Evolutionary conservation across 2,329 filamentous ascomycete genomes (phyloP), one percentile per base, ranked within the genome.

Genomic region (Fusarium concolor): DNA sequence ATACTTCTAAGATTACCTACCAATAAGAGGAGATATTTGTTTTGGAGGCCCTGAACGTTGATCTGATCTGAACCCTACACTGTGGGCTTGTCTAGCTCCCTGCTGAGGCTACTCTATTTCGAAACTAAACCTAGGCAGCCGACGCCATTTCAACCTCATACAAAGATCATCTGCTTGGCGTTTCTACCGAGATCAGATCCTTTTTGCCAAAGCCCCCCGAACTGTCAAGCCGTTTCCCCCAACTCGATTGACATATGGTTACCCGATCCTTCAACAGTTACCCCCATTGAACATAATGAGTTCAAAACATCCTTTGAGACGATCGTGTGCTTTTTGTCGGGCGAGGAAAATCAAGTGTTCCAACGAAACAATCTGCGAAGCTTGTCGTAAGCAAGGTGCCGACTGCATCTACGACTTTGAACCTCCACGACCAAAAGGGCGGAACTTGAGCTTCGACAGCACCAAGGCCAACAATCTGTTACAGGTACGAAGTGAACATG

Each of bases 381-480:
- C 77, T 26, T 79, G 77, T 44, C 75, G 77, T 39, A 73, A 75
- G 38, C 77, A 79, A 54, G 77, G 76, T 11, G 76, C 74, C 46
- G 77, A 79, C 65, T 79, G 77, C 65, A 79, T 79, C 66, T 79
- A 79, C 70, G 77, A 79, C 65, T 79, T 78, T 56, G 77, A 79
- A 52, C 71, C 76, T 9, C 67, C 73, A 9, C 72, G 76, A 22
- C 61, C 71, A 42, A 79, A 77, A 65, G 53, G 65, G 18, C 71
- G 76, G 12, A 70, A 74, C 39, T 46, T 68, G 35, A 76, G 73
- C 55, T 67, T 72, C 20, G 75, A 77, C 52, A 72, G 68, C 58
- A 66, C 52, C 37, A 71, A 71, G 20, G 55, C 41, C 37, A 63
- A 59, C 56, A 53, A 43, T 28, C 26, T 68, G 33, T 9, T 69